Evolutionary conservation across 257 asterid species (phyloP), one percentile per base, ranked within the genome.

Genomic region (Jasminum sambac): DNA sequence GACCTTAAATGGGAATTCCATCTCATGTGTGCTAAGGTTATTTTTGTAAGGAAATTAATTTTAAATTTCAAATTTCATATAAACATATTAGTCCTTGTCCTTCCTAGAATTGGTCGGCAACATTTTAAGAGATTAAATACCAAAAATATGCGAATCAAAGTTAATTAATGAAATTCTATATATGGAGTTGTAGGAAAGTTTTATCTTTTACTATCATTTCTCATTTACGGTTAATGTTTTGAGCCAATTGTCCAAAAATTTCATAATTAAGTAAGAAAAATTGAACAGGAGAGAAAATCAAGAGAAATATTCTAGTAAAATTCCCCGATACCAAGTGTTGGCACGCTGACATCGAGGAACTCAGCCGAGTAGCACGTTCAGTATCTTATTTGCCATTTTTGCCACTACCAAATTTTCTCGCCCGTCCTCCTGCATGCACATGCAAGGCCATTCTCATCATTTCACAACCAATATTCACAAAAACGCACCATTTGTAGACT

Each of bases 381-480:
- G 17, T 21, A 11, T 11, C 68, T 23, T 16, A 66, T 44, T 76
- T 11, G 67, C 37, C 74, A 67, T 43, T 71, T 58, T 48, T 37
- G 12, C 63, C 66, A 13, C 34, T 23, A 3, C 52, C 34, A 42
- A 30, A 14, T 23, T 58, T 19, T 23, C 40, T 36, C 60, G 48
- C 34, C 30, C 19, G 73, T 17, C 17, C 3, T 11, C 34, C 30
- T 67, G 37, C 16, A 39, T 10, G 9, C 30, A 43, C 76, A 38
- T 65, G 78, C 67, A 65, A 66, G 17, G 74, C 76, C 64, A 9
- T 16, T 64, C 50, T 73, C 24, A 81, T 73, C 78, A 73, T 48
- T 76, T 64, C 58, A 34, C 7, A 1, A 11, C 21, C 17, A 24
- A 40, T 9, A 30, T 30, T 30, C 36, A 30, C 36, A 30, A 30